Base-by-base conservation (phyloP, 23 red algal species). In the Pyropia yezoensis region DNA sequence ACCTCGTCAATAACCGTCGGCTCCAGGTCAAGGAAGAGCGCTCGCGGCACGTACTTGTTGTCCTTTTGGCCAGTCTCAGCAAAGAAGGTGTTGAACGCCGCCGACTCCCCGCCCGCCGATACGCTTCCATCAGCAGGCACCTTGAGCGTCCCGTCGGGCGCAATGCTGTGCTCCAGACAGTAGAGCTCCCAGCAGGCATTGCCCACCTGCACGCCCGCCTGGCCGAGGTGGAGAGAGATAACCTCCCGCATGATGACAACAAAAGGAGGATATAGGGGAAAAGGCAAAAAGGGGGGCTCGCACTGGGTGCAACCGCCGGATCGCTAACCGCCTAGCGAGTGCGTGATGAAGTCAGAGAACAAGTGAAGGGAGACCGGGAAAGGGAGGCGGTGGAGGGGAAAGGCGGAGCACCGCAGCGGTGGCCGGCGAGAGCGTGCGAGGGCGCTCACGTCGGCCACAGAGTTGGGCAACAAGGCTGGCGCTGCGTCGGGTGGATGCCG, bases 171-270 rank as follows among this genome's bases (percentile, higher is more conserved):
- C 56, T 98, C 94, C 55, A 91, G 66, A 68, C 94, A 98, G 62
- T 82, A 98, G 4, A 98, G 85, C 73, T 98, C 94, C 94, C 94
- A 98, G 49, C 94, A 98, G 59, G 94, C 71, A 63, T 98, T 98
- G 23, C 86, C 94, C 14, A 91, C 86, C 68, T 98, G 94, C 5
- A 98, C 94, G 59, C 94, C 94, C 1, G 85, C 85, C 67, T 98
- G 94, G 7, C 94, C 94, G 57, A 98, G 91, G 69, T 98, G 94
- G 45, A 98, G 75, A 63, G 94, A 98, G 58, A 98, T 91, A 54
- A 98, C 81, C 69, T 98, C 85, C 67, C 94, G 82, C 94, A 98
- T 98, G 51, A 54, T 83, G 49, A 8, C 59, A 57, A 54, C 12
- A 0, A 61, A 26, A 61, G 12, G 39, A 8, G 39, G 39, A 47